A percentile compares a stretch with the other conserved stretches of the same genome.
phyloP scores from a whole-genome alignment of 441 rosid species.

The Macaranga tanarius region DNA sequence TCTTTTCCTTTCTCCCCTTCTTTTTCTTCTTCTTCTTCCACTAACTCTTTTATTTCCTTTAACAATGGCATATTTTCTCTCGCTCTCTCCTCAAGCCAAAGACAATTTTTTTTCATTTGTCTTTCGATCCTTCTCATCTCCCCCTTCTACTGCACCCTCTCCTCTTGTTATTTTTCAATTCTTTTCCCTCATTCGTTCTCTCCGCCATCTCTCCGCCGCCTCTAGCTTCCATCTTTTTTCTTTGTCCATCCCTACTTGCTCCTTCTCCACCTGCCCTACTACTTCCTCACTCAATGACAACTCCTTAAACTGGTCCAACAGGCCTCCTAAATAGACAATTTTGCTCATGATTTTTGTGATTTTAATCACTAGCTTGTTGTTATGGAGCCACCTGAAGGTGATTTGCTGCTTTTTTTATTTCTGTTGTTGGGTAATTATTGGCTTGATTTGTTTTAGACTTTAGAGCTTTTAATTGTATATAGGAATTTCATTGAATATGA shows the following conservation, averaged over 20 bases:
- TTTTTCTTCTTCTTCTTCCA: too few relatives aligned
- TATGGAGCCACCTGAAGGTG: slow-evolving; percentile 62
- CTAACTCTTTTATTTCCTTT: too few relatives aligned
- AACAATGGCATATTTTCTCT: too few relatives aligned
- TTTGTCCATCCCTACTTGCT: slow-evolving; percentile 11
- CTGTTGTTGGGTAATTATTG: too few relatives aligned
- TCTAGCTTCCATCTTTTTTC: slow-evolving; percentile 5
- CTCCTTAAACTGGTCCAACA: slow-evolving; percentile 72
- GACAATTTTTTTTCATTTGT: slow-evolving; percentile 24
- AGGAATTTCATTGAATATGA: too few relatives aligned
- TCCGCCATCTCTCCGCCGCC: slow-evolving; percentile 37
- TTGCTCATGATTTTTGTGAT: slow-evolving; percentile 85
- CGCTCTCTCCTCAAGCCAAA: slow-evolving; percentile 35
- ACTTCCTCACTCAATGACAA: slow-evolving; percentile 63
- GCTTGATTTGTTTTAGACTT: too few relatives aligned
- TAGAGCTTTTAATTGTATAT: too few relatives aligned
- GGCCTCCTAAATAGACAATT: slow-evolving; percentile 83
- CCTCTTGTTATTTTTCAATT: slow-evolving; percentile 11
- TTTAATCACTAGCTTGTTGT: slow-evolving; percentile 92
- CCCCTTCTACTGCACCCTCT: slow-evolving; percentile 13
- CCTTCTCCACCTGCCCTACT: slow-evolving; percentile 48
- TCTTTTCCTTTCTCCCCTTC: too few relatives aligned
- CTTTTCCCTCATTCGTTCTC: slow-evolving; percentile 35
- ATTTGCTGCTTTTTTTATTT: too few relatives aligned
- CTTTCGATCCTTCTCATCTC: slow-evolving; percentile 41